Conservation (phyloP, 106 monocot genomes). For the Hemerocallis citrina region DNA sequence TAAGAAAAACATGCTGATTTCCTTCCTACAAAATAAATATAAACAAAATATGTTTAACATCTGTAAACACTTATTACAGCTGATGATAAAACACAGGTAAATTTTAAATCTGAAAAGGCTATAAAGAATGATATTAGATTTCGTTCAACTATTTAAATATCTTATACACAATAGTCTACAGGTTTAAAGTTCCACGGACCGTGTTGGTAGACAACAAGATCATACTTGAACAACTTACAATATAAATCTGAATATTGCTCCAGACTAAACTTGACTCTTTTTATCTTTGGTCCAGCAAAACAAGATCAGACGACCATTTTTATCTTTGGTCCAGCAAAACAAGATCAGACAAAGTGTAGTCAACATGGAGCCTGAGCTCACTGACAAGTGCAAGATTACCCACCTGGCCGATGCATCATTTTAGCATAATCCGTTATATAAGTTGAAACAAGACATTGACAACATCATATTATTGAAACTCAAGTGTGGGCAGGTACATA, state of each 20-base stretch:
- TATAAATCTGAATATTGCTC: too few species aligned
- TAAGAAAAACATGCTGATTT: constrained; percentile 78
- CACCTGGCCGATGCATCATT: background rate
- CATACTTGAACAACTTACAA: too few species aligned
- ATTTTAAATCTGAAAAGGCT: background rate
- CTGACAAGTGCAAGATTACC: background rate
- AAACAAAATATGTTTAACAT: background rate
- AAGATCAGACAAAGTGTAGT: too few species aligned
- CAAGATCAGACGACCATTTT: too few species aligned
- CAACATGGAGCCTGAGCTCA: too few species aligned
- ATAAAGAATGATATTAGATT: background rate
- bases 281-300: too few species aligned
- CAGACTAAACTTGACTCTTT: too few species aligned
- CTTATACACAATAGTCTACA: too few species aligned
- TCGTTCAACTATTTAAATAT: too few species aligned
- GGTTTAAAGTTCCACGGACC: too few species aligned
- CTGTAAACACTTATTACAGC: background rate
- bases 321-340: too few species aligned
- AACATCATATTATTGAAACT: background rate
- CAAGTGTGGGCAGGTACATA: background rate
- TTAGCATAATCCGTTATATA: background rate
- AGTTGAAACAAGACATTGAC: background rate
- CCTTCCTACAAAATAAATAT: constrained; percentile 34
- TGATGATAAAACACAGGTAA: background rate
- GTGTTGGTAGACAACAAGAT: too few species aligned